Percentiles rank a stretch among this genome's conserved stretches.
phyloP scores from a whole-genome alignment of 352 stramenopile genomes.

The Pythium dissimile region DNA sequence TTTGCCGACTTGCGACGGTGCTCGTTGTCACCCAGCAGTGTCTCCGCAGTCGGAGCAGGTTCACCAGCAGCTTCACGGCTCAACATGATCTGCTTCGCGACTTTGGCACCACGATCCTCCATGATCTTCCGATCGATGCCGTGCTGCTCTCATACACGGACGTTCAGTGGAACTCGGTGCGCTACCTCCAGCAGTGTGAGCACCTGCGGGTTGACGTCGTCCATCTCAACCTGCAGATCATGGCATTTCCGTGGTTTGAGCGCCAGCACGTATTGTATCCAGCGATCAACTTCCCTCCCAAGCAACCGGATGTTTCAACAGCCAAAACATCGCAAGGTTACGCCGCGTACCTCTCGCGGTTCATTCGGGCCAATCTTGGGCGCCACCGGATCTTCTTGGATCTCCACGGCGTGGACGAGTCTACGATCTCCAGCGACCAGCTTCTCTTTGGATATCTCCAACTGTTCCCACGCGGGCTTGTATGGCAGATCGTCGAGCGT shows the following conservation, averaged over 20 bases:
- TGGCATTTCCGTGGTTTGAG: slow-evolving; percentile 82
- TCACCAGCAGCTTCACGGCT: background rate
- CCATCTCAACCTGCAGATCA: slow-evolving; percentile 74
- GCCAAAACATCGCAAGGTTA: slow-evolving; percentile 36
- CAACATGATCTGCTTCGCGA: slow-evolving; percentile 31
- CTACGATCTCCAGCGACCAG: slow-evolving; percentile 11
- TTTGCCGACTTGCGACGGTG: background rate
- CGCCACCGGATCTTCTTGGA: slow-evolving; percentile 43
- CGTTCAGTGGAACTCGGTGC: slow-evolving; percentile 80
- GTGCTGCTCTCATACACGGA: slow-evolving; percentile 80
- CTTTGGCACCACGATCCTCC: slow-evolving; percentile 42
- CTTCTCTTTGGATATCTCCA: slow-evolving; percentile 35
- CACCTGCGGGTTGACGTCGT: slow-evolving; percentile 46
- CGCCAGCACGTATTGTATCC: slow-evolving; percentile 39
- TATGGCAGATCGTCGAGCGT: slow-evolving; percentile 39
- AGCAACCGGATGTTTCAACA: slow-evolving; percentile 33
- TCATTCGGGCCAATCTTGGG: slow-evolving; percentile 37
- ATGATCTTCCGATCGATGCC: slow-evolving; percentile 33
- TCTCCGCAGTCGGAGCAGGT: background rate
- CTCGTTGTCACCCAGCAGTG: background rate
- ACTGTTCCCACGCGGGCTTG: slow-evolving; percentile 35
- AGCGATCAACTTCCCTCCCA: slow-evolving; percentile 33
- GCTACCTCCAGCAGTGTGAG: slow-evolving; percentile 65
- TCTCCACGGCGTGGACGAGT: slow-evolving; percentile 51
- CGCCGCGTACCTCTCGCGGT: slow-evolving; percentile 35